Evolutionary conservation across 192 early-diverging fungal genomes (phyloP).

Genomic region (Coemansia sp.): DNA sequence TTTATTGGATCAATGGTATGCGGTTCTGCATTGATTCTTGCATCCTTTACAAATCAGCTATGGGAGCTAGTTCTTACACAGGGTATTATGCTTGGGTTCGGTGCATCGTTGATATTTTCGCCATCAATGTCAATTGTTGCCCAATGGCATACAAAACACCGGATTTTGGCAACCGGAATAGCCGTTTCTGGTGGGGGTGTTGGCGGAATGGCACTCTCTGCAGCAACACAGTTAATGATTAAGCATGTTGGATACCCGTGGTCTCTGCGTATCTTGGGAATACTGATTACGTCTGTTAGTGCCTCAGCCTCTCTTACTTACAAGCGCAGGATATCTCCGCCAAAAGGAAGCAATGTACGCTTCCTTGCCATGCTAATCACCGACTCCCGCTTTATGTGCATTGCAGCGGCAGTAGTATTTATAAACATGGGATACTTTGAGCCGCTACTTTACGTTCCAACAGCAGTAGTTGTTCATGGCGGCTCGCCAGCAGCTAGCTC

Average conservation of each 20-base stretch:
- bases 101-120: constrained; percentile 64
- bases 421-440: constrained; percentile 30
- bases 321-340: constrained; percentile 11
- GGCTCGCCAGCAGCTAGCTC: neutral
- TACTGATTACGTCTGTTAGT: constrained; percentile 5
- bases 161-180: constrained; percentile 67
- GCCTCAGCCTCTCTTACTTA: constrained; percentile 9
- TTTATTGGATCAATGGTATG: constrained; percentile 8
- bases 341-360: constrained; percentile 3
- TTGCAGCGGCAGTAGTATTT: constrained; percentile 7
- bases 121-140: constrained; percentile 62
- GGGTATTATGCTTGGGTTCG: constrained; percentile 70
- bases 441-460: constrained; percentile 18
- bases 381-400: constrained; percentile 16
- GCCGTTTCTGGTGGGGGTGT: constrained; percentile 69
- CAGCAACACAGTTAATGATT: constrained; percentile 56
- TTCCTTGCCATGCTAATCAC: neutral
- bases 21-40: constrained; percentile 10
- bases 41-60: constrained; percentile 23
- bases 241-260: constrained; percentile 18
- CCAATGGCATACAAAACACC: constrained; percentile 66
- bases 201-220: constrained; percentile 64
- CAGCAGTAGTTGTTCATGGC: constrained; percentile 1
- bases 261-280: constrained; percentile 18
- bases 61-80: constrained; percentile 73